phyloP scores from a whole-genome alignment of 805 yeast genomes.

The Scheffersomyces amazonensis region DNA sequence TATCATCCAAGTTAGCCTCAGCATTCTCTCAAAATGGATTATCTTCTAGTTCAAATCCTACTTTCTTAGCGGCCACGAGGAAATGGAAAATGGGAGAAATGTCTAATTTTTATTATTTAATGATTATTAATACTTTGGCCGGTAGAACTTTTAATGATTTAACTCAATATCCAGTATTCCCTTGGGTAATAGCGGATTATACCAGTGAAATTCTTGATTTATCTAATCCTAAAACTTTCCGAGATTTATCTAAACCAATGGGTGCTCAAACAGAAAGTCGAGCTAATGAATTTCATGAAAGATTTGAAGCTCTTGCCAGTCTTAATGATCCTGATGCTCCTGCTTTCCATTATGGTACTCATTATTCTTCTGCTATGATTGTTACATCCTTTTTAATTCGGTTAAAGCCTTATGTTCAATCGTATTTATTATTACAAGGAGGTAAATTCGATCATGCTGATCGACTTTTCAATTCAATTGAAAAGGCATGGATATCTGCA shows the following conservation, averaged over 20 bases:
- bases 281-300: slow-evolving; percentile 60
- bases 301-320: slow-evolving; percentile 68
- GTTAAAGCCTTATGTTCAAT: slow-evolving; percentile 75
- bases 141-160: slow-evolving; percentile 87
- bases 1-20: slow-evolving; percentile 27
- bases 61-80: slow-evolving; percentile 49
- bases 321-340: slow-evolving; percentile 58
- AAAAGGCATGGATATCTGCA: slow-evolving; percentile 80
- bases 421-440: slow-evolving; percentile 77
- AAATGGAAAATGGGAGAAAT: slow-evolving; percentile 77
- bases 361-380: slow-evolving; percentile 91
- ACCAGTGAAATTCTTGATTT: slow-evolving; percentile 69
- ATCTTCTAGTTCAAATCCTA: slow-evolving; percentile 10
- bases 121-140: slow-evolving; percentile 77
- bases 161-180: slow-evolving; percentile 89
- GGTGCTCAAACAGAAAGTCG: slow-evolving; percentile 74
- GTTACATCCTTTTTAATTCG: slow-evolving; percentile 79
- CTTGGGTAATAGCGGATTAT: slow-evolving; percentile 88
- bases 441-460: slow-evolving; percentile 90
- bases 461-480: slow-evolving; percentile 68
- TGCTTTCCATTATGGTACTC: slow-evolving; percentile 91
- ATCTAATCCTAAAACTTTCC: slow-evolving; percentile 53
- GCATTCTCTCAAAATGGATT: slow-evolving; percentile 33
- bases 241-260: slow-evolving; percentile 87
- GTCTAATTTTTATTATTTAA: slow-evolving; percentile 79